Evolutionary conservation across 176 grass and related monocot genomes (phyloP), one percentile per base, ranked within the genome.

Genomic region (Lolium rigidum): DNA sequence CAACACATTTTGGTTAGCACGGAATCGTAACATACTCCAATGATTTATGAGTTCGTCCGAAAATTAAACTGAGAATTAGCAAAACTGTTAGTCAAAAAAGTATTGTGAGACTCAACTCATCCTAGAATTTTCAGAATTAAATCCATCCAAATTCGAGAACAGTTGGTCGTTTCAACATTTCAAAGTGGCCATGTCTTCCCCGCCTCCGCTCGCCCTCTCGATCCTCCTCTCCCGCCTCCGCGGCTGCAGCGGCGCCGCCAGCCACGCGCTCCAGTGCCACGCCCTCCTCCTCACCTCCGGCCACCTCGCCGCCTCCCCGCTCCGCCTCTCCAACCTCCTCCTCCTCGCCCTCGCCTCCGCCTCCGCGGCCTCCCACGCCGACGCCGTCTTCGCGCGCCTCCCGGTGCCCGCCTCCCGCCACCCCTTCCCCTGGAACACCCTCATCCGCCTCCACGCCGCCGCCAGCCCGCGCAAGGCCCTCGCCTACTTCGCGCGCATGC

Each of bases 341-440:
- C 86, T 95, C 76, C 73, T 79, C 58, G 69, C 86, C 25, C 44
- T 87, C 70, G 79, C 77, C 2, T 87, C 80, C 41, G 38, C 69
- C 60, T 54, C 67, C 59, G 48, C 80, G 22, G 38, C 31, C 7
- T 31, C 44, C 47, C 68, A 75, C 66, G 80, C 86, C 15, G 89
- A 90, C 58, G 74, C 43, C 9, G 15, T 92, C 57, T 88, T 92
- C 77, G 70, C 85, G 41, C 70, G 56, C 65, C 87, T 87, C 43
- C 83, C 84, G 46, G 24, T 21, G 17, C 20, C 51, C 63, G 80
- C 48, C 26, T 79, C 83, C 10, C 26, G 24, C 17, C 21, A 90
- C 56, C 25, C 93, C 8, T 95, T 95, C 72, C 28, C 86, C 17
- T 95, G 90, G 90, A 95, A 92, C 79, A 95, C 80, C 65, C 57